Evolutionary conservation across 202 grass and related monocot genomes (phyloP).

Genomic region (Schoenoplectus triqueter): DNA sequence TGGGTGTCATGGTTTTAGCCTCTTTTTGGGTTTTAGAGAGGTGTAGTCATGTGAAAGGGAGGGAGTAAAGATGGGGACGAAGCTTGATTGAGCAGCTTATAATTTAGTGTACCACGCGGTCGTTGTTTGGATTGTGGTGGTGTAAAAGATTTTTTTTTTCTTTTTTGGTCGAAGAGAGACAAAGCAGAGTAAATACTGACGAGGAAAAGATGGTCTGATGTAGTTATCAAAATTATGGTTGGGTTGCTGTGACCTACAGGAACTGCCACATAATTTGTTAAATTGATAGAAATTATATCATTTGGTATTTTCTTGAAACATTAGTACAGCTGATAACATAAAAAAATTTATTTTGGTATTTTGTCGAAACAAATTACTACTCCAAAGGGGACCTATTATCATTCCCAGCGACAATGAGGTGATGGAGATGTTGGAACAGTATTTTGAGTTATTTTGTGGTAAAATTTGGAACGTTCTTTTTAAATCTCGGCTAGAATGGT

Average conservation of each 20-base stretch:
- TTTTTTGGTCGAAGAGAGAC: neutral
- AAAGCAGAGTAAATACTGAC: neutral
- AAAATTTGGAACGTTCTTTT: no score
- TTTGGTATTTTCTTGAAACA: neutral
- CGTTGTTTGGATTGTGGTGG: slow-evolving; percentile 33
- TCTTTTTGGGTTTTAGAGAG: slow-evolving; percentile 2
- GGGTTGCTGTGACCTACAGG: slow-evolving; percentile 21
- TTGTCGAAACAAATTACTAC: no score
- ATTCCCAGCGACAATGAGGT: no score
- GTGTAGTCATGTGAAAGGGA: neutral
- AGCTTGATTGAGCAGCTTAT: slow-evolving; percentile 31
- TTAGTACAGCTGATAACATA: neutral
- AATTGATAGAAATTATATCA: neutral
- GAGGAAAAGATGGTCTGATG: slow-evolving; percentile 25
- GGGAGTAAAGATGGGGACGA: neutral
- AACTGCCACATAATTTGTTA: neutral
- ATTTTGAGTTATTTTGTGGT: no score
- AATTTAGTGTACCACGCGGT: slow-evolving; percentile 6
- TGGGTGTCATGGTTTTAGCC: slow-evolving; percentile 29
- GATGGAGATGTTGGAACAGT: no score
- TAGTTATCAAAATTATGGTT: slow-evolving; percentile 1
- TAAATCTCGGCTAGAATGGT: no score
- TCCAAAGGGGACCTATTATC: no score
- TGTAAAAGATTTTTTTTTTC: neutral
- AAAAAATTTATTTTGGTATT: neutral